Conservation (phyloP, 306 rosid species). For the Adenanthera pavonina region DNA sequence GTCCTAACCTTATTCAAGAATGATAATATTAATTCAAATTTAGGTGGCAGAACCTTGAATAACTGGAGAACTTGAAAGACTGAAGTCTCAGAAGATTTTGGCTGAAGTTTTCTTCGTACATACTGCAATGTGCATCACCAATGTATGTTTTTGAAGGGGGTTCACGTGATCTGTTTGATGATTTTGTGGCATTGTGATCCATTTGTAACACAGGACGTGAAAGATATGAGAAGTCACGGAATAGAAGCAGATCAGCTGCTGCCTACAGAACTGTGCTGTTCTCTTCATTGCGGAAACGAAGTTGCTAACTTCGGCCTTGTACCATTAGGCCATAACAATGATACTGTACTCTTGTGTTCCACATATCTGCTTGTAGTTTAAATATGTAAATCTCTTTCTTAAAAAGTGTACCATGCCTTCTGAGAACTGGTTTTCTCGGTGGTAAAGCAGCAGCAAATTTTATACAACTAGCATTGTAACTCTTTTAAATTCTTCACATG, state of each 20-base stretch:
- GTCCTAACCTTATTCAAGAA: slow-evolving; percentile 36
- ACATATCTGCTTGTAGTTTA: slow-evolving; percentile 14
- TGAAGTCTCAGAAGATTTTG: slow-evolving; percentile 28
- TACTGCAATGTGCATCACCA: slow-evolving; percentile 37
- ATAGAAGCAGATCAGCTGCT: slow-evolving; percentile 30
- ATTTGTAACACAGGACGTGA: slow-evolving; percentile 38
- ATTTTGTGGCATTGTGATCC: slow-evolving; percentile 38
- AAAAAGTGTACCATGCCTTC: background rate
- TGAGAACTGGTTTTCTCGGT: slow-evolving; percentile 19
- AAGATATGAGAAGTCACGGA: slow-evolving; percentile 38
- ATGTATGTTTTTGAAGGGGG: slow-evolving; percentile 31
- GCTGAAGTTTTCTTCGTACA: slow-evolving; percentile 35
- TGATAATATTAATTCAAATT: slow-evolving; percentile 31
- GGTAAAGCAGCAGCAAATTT: background rate
- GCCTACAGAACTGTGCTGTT: background rate
- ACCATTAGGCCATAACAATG: slow-evolving; percentile 11
- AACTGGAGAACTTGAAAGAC: slow-evolving; percentile 32
- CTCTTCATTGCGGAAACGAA: slow-evolving; percentile 43
- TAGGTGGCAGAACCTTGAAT: slow-evolving; percentile 30
- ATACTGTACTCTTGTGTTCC: slow-evolving; percentile 11
- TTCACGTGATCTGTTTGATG: slow-evolving; percentile 39
- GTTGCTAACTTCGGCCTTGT: slow-evolving; percentile 22
- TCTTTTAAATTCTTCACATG: background rate
- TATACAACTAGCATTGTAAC: slow-evolving; percentile 6
- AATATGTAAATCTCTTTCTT: slow-evolving; percentile 19